Evolutionary conservation across 352 stramenopile species (phyloP).

Genomic region (Phytophthora pinifolia): DNA sequence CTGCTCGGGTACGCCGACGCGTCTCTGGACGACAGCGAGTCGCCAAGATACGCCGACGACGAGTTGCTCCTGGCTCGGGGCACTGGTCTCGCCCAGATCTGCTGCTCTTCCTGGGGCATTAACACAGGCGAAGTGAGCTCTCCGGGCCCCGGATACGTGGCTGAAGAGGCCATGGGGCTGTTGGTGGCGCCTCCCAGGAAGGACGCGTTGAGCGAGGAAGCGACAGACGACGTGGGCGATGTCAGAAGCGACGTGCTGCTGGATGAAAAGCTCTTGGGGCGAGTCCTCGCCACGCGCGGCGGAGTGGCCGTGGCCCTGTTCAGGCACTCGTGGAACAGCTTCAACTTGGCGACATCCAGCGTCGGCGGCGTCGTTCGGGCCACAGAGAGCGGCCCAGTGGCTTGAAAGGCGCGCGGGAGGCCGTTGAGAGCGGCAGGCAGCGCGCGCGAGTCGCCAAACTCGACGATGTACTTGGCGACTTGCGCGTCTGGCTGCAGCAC

Average conservation of each 20-base stretch:
- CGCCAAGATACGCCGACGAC: slow-evolving; percentile 41
- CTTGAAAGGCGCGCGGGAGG: slow-evolving; percentile 34
- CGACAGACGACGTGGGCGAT: slow-evolving; percentile 69
- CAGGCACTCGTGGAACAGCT: slow-evolving; percentile 59
- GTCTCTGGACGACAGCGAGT: slow-evolving; percentile 27
- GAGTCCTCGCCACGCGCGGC: slow-evolving; percentile 18
- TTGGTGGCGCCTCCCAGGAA: slow-evolving; percentile 46
- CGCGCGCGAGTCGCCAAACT: slow-evolving; percentile 73
- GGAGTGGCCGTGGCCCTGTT: slow-evolving; percentile 20
- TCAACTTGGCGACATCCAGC: slow-evolving; percentile 62
- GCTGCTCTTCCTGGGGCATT: slow-evolving; percentile 37
- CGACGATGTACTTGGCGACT: slow-evolving; percentile 57
- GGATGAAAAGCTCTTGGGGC: slow-evolving; percentile 67
- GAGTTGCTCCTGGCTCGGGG: slow-evolving; percentile 42
- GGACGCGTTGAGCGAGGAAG: slow-evolving; percentile 58
- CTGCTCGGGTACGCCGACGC: slow-evolving; percentile 21
- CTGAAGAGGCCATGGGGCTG: slow-evolving; percentile 29
- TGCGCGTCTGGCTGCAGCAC: slow-evolving; percentile 57
- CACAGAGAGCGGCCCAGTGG: slow-evolving; percentile 42
- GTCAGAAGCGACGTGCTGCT: slow-evolving; percentile 59
- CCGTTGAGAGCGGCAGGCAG: slow-evolving; percentile 44
- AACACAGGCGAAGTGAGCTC: slow-evolving; percentile 30
- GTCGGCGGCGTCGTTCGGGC: slow-evolving; percentile 52
- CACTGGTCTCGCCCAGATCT: slow-evolving; percentile 29
- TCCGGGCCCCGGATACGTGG: slow-evolving; percentile 25